Evolutionary conservation across 2,329 filamentous ascomycete genomes (phyloP), one percentile per base, ranked within the genome.

Genomic region (Aureobasidium sp.): DNA sequence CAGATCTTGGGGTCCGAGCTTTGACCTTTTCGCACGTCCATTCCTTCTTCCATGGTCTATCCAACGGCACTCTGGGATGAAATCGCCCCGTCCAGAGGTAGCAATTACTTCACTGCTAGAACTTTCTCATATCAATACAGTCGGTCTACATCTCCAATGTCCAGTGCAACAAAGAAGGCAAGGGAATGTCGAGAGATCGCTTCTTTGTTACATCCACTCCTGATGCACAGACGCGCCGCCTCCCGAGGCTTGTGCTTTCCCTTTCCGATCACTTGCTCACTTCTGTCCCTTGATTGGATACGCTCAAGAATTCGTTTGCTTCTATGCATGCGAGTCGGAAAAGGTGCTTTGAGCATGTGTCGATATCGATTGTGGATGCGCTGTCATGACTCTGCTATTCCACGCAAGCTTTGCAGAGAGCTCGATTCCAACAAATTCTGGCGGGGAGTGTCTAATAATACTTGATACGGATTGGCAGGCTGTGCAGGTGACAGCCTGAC

Each of bases 151-250:
- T 9, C 7, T 33, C 8, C 15, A 4, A 37, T 47, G 2, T 2
- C 6, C 7, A 14, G 15, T 19, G n/a, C 12, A 14, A 58, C 24
- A 27, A 58, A 35, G 19, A 5, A 37, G 14, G 40, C 42, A 24
- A 44, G 37, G 39, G 3, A 33, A 3, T 17, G 9, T 11, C 24
- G 27, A 45, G 33, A 56, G 11, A 24, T 19, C 27, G 39, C 39
- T 56, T 56, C 53, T 56, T 56, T 56, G 53, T 56, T 24, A 45
- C 27, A 24, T 45, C 24, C 37, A 37, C 54, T 58, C 29, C 54
- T 58, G 54, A 37, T 27, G 54, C 54, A 58, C 54, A 47, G 54
- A 58, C 54, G 54, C 40, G 42, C 54, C 54, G 54, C 42, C 29
- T 58, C n/a, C 54, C 42, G 54, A 57, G 42, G 54, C 40, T 45